Base-by-base conservation (phyloP, 2,329 filamentous ascomycete genomes). In the Pestalotiopsis sp. region DNA sequence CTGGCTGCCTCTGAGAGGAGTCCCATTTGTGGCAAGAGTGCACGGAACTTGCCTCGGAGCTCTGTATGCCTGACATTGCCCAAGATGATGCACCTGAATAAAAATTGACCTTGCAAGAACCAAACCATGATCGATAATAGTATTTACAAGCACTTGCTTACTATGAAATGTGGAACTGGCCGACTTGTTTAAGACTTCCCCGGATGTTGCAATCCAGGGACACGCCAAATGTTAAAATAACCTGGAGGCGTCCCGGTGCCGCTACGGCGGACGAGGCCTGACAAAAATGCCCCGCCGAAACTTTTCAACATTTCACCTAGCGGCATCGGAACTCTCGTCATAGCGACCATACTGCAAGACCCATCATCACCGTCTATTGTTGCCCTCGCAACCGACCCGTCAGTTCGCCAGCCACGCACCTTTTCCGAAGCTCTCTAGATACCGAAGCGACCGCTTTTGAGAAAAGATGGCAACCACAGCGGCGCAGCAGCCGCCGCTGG, bases 401-500 rank as follows among this genome's bases (percentile, higher is more conserved):
- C 45, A 49, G 23, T 63, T 39, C 38, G 23, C 20, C 62, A 52
- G 45, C 45, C 17, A 39, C 20, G 25, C 38, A 23, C 38, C 23
- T 25, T 4, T 3, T 25, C 39, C 23, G 20, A 25, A 9, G 14
- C 59, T 23, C 12, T 25, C 61, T 39, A 17, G 27, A n/a, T 5
- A 25, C 14, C 2, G n/a, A 64, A 13, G 38, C 20, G 36, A 64
- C 23, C n/a, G 61, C 17, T 59, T 52, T 17, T 52, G 7, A 36
- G 14, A 14, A 25, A 52, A 31, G 14, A 71, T 70, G 70, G 66
- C 70, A 52, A 67, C 68, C 13, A 66, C 68, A 23, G 63, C 64
- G 25, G 68, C 57, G 27, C 68, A 70, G n/a, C 62, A 66, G n/a
- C 45, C 45, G 45, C 45, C 14, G 20, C 14, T 52, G 45, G 45